These are phyloP conservation scores for Trichosporon asahii DNA, from an alignment of 1,284 basidiomycete species.

Conservation along the genomic window DNA sequence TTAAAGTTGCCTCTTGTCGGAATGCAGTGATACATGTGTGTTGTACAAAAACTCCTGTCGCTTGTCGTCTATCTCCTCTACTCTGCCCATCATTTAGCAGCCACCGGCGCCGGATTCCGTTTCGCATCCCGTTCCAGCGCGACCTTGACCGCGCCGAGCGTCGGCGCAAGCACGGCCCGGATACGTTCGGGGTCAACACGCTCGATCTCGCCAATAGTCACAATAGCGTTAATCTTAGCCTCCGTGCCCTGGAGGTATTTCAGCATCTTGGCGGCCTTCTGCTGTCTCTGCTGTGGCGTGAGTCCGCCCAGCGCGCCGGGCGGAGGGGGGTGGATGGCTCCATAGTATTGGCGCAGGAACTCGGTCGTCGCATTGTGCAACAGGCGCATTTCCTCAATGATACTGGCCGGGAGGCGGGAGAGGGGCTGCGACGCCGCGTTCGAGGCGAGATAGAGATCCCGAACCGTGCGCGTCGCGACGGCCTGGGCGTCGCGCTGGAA, in stretches of 20 bases:
- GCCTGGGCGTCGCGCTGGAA: constrained; percentile 38
- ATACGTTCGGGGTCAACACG: constrained; percentile 65
- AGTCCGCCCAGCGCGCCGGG: constrained; percentile 56
- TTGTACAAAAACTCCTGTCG: not conserved
- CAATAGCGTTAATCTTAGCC: constrained; percentile 73
- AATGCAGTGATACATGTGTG: constrained; percentile 1
- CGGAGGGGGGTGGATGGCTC: constrained; percentile 71
- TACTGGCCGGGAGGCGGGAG: constrained; percentile 74
- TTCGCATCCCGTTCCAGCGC: constrained; percentile 55
- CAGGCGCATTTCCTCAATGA: constrained; percentile 77
- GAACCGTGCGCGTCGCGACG: constrained; percentile 35
- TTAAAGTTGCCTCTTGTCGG: not conserved
- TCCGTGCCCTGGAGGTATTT: constrained; percentile 71
- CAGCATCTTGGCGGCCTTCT: constrained; percentile 79
- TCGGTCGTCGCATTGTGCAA: constrained; percentile 92
- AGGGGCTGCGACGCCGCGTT: constrained; percentile 38
- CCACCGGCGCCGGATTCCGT: not conserved
- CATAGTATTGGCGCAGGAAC: constrained; percentile 94
- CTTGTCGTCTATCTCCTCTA: not conserved
- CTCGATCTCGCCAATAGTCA: constrained; percentile 61
- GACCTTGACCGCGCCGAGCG: constrained; percentile 71
- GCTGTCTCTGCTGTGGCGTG: constrained; percentile 53
- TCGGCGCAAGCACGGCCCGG: constrained; percentile 70
- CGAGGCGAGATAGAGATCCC: constrained; percentile 36
- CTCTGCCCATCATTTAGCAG: not conserved